Base-by-base conservation (phyloP, 2,329 filamentous ascomycete genomes). In the Fusarium sp. region DNA sequence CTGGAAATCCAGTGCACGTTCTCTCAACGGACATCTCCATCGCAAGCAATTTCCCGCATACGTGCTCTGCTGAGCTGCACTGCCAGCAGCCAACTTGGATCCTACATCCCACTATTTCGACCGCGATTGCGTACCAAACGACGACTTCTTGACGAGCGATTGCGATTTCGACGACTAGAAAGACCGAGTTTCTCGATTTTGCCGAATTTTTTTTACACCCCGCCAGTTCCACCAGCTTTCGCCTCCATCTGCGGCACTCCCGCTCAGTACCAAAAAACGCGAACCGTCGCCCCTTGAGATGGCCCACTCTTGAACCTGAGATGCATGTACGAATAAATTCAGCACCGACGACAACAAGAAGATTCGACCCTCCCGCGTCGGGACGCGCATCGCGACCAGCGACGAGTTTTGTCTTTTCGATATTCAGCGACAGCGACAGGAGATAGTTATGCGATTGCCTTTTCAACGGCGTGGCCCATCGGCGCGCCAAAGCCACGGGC, bases 391-490 rank as follows among this genome's bases (percentile, higher is more conserved):
- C 62, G 25, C 44, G 16, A 25, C 29, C 40, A 27, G 58, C 46
- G 29, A 46, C 64, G 16, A 62, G 46, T 61, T 49, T 61, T 64
- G 18, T 33, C 51, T 33, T 46, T 62, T 68, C 56, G 51, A 66
- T 61, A 63, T 54, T 56, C 58, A 63, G 59, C 68, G 64, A 70
- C 60, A 63, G 59, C 68, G 64, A 70, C 46, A 71, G 67, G 69
- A 69, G 57, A 71, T 72, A 73, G 79, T 76, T 75, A 88, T 87
- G 86, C 82, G 82, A 81, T 79, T 83, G 77, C 77, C 81, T 72
- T 79, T 79, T 67, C 75, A 79, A 74, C 78, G 78, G 79, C 80
- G 81, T 78, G 77, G 76, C 65, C 65, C 68, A 71, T 79, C 79
- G 74, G 77, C 79, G 77, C 80, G 79, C 75, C 76, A 78, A 67